These are phyloP conservation scores for Thozetella sp. DNA, from an alignment of 495 filamentous ascomycete species.

Conservation along the genomic window DNA sequence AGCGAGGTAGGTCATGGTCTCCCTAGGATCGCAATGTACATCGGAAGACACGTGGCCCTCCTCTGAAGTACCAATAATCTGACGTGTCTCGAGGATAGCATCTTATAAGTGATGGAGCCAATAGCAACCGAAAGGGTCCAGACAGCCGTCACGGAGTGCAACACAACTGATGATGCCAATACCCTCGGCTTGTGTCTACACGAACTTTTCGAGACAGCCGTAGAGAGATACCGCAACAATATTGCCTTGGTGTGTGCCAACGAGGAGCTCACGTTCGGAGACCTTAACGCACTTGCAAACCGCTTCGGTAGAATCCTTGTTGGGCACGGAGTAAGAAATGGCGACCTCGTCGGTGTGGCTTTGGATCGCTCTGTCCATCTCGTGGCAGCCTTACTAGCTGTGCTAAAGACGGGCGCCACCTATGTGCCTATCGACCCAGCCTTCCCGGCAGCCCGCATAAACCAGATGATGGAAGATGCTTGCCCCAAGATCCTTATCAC, in stretches of 20 bases:
- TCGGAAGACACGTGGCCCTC: not conserved
- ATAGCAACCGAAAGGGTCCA: constrained; percentile 11
- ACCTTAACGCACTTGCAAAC: constrained; percentile 12
- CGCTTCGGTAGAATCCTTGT: constrained; percentile 10
- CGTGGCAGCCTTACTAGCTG: constrained; percentile 52
- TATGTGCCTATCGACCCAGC: constrained; percentile 69
- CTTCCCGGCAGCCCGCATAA: constrained; percentile 61
- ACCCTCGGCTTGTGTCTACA: constrained; percentile 11
- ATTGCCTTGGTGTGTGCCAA: constrained; percentile 14
- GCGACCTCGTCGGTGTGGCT: constrained; percentile 24
- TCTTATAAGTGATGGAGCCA: constrained; percentile 11
- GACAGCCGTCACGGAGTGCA: constrained; percentile 11
- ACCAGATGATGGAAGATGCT: constrained; percentile 65
- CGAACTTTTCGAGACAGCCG: constrained; percentile 14
- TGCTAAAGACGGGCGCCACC: constrained; percentile 65
- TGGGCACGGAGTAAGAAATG: constrained; percentile 9
- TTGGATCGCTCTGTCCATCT: constrained; percentile 33
- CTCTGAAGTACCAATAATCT: not conserved
- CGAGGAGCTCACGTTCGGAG: constrained; percentile 8
- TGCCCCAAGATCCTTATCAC: constrained; percentile 48
- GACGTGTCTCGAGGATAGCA: not conserved
- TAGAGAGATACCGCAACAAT: constrained; percentile 8
- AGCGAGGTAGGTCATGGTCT: too few species aligned
- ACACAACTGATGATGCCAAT: constrained; percentile 10
- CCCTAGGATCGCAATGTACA: too few species aligned